Conservation (phyloP, 73 alveolate genomes). For the Tetrahymena malaccensis region DNA sequence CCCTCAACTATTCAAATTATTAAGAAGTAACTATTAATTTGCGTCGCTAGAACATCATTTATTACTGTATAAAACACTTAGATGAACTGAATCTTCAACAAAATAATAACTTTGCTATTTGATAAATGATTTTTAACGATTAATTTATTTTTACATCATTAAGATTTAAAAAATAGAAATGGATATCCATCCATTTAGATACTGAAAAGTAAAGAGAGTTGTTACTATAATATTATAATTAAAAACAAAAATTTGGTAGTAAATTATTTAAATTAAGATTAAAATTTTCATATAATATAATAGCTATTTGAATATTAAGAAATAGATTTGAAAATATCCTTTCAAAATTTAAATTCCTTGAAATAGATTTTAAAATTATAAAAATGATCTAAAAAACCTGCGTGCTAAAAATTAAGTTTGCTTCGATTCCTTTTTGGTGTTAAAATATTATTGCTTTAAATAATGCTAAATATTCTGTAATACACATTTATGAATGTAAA, state of each 20-base stretch:
- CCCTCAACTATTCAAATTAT: neutral
- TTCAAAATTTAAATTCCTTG: neutral
- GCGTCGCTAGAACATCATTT: neutral
- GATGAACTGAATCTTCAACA: neutral
- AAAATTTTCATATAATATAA: too few species aligned
- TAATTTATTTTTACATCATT: too few species aligned
- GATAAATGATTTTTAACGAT: too few species aligned
- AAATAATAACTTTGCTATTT: too few species aligned
- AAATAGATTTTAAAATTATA: neutral
- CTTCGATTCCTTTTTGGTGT: neutral
- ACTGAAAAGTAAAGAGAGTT: too few species aligned
- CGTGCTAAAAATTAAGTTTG: neutral
- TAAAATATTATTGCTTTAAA: neutral
- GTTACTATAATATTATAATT: neutral
- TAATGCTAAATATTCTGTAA: too few species aligned
- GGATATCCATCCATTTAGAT: too few species aligned
- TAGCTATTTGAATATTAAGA: neutral
- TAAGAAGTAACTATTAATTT: neutral
- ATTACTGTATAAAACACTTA: neutral
- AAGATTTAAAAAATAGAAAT: too few species aligned
- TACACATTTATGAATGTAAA: too few species aligned
- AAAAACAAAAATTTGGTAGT: neutral
- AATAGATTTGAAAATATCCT: neutral
- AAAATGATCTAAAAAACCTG: too few species aligned
- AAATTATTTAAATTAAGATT: too few species aligned